Conservation (phyloP, 2,329 filamentous ascomycete genomes). For the Neonectria magnoliae region DNA sequence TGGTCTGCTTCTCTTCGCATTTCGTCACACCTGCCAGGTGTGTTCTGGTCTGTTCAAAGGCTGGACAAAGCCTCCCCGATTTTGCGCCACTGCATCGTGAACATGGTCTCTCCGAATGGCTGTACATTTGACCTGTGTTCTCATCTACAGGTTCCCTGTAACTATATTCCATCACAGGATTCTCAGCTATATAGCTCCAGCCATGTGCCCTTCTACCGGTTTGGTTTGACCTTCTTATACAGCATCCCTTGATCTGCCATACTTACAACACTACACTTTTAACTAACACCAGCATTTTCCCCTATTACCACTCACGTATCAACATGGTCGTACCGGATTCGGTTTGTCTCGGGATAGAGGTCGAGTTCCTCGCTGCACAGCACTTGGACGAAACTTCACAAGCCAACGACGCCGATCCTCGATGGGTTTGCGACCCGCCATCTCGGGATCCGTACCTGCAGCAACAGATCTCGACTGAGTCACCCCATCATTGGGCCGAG, state of each 20-base stretch:
- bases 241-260: background rate
- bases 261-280: no score
- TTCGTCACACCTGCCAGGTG: background rate
- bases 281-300: background rate
- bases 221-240: background rate
- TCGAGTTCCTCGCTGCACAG: constrained; percentile 42
- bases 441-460: constrained; percentile 7
- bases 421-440: constrained; percentile 28
- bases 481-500: constrained; percentile 3
- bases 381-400: constrained; percentile 13
- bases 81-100: background rate
- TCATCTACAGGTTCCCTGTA: background rate
- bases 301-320: background rate
- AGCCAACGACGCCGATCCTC: constrained; percentile 5
- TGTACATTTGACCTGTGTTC: no score
- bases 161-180: background rate
- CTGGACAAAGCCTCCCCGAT: background rate
- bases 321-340: constrained; percentile 22
- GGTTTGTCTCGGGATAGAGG: constrained; percentile 39
- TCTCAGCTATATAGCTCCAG: background rate
- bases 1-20: background rate
- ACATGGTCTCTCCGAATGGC: background rate
- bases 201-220: background rate
- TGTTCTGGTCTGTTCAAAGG: background rate
- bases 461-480: background rate